A percentile compares a stretch with the other conserved stretches of the same genome.
phyloP scores from a whole-genome alignment of 2,329 filamentous ascomycete genomes.

The Cryphonectria nitschkei region DNA sequence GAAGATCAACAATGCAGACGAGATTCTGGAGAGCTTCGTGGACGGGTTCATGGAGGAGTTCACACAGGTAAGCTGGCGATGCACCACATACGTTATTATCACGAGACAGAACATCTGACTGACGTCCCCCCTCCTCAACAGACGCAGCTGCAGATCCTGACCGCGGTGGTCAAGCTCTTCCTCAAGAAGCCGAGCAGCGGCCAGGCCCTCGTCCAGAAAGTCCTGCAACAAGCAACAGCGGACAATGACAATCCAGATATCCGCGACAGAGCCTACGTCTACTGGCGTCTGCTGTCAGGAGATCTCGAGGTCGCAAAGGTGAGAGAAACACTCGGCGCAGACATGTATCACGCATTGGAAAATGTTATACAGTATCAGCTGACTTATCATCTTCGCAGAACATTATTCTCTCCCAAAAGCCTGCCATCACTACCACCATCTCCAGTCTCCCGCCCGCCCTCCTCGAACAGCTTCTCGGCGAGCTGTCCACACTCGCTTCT shows the following conservation, averaged over 20 bases:
- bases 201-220: constrained; percentile 89
- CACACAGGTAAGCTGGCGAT: constrained; percentile 70
- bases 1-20: constrained; percentile 98
- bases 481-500: constrained; percentile 92
- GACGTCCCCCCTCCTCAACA: constrained; percentile 42
- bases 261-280: constrained; percentile 94
- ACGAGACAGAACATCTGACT: background rate
- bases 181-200: constrained; percentile 93
- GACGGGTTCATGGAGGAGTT: constrained; percentile 96
- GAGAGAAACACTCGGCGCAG: constrained; percentile 32
- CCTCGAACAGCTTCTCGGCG: constrained; percentile 85
- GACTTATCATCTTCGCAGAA: constrained; percentile 49
- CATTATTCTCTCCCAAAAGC: constrained; percentile 91
- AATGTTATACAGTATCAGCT: too few species aligned
- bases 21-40: constrained; percentile 89
- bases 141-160: constrained; percentile 98
- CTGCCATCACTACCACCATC: constrained; percentile 92
- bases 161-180: constrained; percentile 96
- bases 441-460: constrained; percentile 81
- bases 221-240: constrained; percentile 87
- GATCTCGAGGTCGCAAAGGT: constrained; percentile 90
- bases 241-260: constrained; percentile 99
- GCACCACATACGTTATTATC: too few species aligned
- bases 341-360: background rate
- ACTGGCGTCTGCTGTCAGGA: constrained; percentile 94